Conservation (phyloP, 306 rosid species). For the Medicago truncatula region DNA sequence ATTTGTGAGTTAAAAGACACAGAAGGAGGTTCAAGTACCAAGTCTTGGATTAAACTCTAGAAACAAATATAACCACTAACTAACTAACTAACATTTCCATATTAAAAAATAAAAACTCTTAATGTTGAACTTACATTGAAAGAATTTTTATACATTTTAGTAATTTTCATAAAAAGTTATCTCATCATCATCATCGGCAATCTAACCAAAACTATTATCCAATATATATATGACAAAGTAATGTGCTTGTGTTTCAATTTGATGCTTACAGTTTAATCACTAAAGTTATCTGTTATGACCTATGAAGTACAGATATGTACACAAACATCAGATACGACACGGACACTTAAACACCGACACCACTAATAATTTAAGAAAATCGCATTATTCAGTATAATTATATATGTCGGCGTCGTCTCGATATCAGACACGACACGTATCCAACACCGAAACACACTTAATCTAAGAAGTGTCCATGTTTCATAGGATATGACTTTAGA, state of each 20-base stretch:
- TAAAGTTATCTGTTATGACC: background rate
- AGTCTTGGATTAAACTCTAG: background rate
- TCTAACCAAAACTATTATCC: background rate
- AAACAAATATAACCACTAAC: background rate
- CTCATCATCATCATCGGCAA: constrained; percentile 2
- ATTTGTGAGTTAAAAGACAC: too few species aligned
- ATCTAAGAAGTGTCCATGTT: too few species aligned
- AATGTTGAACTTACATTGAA: constrained; percentile 6
- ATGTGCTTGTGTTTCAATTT: background rate
- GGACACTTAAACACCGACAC: too few species aligned
- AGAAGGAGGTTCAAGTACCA: background rate
- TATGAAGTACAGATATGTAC: too few species aligned
- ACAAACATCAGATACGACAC: too few species aligned
- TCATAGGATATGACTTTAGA: too few species aligned
- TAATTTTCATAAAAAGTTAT: background rate
- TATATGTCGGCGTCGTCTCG: too few species aligned
- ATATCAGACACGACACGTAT: too few species aligned
- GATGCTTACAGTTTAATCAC: background rate
- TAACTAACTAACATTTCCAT: background rate
- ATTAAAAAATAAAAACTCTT: background rate
- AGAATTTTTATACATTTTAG: background rate
- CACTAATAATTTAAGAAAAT: too few species aligned
- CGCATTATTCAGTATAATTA: too few species aligned
- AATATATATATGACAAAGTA: background rate
- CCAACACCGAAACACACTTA: too few species aligned